phyloP scores from a whole-genome alignment of 1,139 yeast genomes.

The Yamadazyma taylorii region DNA sequence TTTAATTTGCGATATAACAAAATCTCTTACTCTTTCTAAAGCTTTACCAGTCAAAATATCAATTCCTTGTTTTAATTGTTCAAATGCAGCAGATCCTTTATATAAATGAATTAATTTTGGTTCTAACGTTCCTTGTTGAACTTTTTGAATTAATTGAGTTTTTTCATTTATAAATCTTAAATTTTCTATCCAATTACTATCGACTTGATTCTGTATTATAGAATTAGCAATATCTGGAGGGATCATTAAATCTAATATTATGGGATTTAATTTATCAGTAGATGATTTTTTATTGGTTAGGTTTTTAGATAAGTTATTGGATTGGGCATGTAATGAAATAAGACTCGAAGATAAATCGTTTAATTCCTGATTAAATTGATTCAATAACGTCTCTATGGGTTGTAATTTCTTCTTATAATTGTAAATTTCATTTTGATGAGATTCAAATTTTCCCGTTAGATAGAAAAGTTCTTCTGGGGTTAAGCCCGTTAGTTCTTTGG shows the following conservation, averaged over 20 bases:
- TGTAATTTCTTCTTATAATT: slow-evolving; percentile 35
- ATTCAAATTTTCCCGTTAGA: slow-evolving; percentile 22
- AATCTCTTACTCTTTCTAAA: slow-evolving; percentile 75
- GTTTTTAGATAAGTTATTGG: slow-evolving; percentile 30
- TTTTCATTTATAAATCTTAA: slow-evolving; percentile 58
- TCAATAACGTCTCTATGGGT: slow-evolving; percentile 43
- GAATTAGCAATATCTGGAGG: slow-evolving; percentile 66
- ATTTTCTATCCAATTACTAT: slow-evolving; percentile 58
- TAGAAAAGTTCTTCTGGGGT: slow-evolving; percentile 13
- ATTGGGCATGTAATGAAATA: slow-evolving; percentile 54
- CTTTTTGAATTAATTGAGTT: slow-evolving; percentile 41
- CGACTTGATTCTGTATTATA: slow-evolving; percentile 46
- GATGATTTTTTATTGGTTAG: slow-evolving; percentile 54
- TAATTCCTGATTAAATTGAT: slow-evolving; percentile 57
- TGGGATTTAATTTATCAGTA: slow-evolving; percentile 63
- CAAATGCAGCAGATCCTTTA: slow-evolving; percentile 32
- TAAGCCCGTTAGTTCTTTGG: slow-evolving; percentile 9
- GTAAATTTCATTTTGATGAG: slow-evolving; percentile 36
- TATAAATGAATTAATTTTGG: slow-evolving; percentile 19
- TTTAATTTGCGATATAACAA: slow-evolving; percentile 63
- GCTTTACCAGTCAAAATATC: slow-evolving; percentile 49
- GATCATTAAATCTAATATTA: slow-evolving; percentile 69
- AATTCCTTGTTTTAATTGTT: slow-evolving; percentile 39
- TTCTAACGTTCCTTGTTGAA: slow-evolving; percentile 18
- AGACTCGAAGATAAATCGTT: slow-evolving; percentile 62